Evolutionary conservation across 2,329 filamentous ascomycete species (phyloP).

Genomic region (Penicillium rolfsii): DNA sequence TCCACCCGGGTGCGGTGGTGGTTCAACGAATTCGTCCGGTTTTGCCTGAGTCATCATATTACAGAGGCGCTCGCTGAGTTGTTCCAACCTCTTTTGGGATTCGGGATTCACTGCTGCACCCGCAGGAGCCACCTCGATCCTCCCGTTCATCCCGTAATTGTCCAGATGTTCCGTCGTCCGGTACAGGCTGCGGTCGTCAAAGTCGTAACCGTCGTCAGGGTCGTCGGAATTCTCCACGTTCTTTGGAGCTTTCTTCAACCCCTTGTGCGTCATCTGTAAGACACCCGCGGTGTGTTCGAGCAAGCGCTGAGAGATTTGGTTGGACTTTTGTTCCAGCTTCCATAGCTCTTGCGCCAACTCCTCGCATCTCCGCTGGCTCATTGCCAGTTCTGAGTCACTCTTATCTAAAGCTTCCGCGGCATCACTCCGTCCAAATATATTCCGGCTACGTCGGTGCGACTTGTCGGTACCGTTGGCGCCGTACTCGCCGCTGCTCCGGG

Average conservation of each 20-base stretch:
- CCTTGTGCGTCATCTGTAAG: constrained; percentile 84
- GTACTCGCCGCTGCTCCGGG: constrained; percentile 52
- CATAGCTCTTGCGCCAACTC: constrained; percentile 80
- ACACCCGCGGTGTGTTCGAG: constrained; percentile 92
- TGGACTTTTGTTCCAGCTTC: constrained; percentile 73
- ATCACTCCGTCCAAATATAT: constrained; percentile 52
- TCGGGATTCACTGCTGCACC: constrained; percentile 54
- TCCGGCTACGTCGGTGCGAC: constrained; percentile 58
- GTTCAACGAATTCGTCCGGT: constrained; percentile 41
- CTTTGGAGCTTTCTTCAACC: constrained; percentile 62
- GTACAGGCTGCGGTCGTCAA: constrained; percentile 78
- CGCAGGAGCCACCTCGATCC: constrained; percentile 21
- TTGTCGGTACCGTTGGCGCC: constrained; percentile 38
- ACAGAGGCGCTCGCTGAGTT: constrained; percentile 68
- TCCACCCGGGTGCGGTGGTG: constrained; percentile 39
- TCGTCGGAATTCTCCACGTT: constrained; percentile 69
- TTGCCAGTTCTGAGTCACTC: constrained; percentile 73
- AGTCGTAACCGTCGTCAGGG: constrained; percentile 69
- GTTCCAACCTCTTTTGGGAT: constrained; percentile 68
- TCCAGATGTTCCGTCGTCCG: constrained; percentile 68
- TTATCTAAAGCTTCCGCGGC: constrained; percentile 47
- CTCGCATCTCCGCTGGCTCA: constrained; percentile 80
- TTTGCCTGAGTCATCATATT: constrained; percentile 62
- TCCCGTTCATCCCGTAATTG: constrained; percentile 40
- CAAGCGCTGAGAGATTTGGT: constrained; percentile 74